Base-by-base conservation (phyloP, 768 basidiomycete genomes). In the Phlebiopsis gigantea region DNA sequence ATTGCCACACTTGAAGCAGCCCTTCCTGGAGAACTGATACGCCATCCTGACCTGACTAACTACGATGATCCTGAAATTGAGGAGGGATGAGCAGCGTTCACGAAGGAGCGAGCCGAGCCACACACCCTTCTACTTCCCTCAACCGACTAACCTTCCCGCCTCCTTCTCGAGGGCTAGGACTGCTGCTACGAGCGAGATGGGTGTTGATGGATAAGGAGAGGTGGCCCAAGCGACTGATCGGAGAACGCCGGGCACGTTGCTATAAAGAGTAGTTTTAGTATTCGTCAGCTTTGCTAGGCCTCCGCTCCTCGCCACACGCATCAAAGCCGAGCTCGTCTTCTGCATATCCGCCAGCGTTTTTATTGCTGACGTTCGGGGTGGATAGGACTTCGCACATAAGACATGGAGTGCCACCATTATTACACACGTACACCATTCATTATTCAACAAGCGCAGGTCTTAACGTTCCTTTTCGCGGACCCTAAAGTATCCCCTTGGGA, bases 1-100 rank as follows among this genome's bases (percentile, higher is more conserved):
- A 72, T 93, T 93, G 70, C 93, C 93, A 70, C 93, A 95, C 79
- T 93, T 95, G 77, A 88, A 93, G 70, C 90, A 93, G 62, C 89
- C 89, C 77, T 90, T 93, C 79, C 84, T 86, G 58, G 86, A 83
- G 78, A 85, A 85, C 71, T 87, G 87, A 75, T 80, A 88, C 73
- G 88, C 85, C 88, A 90, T 90, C 69, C 72, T 39, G 34, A 39
- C 34, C 34, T 39, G 17, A 39, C 34, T 79, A 71, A 72, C 73
- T 77, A 63, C 66, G 48, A 62, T 65, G 60, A 62, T 59, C 61
- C 65, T 68, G 60, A 55, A 58, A 53, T 59, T 57, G 52, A 46
- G n/a, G 22, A 41, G 31, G 6, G 22, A 25, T 41, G 17, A 24
- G 26, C 28, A n/a, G 46, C 14, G 39, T 29, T 21, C 44, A 44